Evolutionary conservation across 2,329 filamentous ascomycete species (phyloP).

Genomic region (Xylariales sp.): DNA sequence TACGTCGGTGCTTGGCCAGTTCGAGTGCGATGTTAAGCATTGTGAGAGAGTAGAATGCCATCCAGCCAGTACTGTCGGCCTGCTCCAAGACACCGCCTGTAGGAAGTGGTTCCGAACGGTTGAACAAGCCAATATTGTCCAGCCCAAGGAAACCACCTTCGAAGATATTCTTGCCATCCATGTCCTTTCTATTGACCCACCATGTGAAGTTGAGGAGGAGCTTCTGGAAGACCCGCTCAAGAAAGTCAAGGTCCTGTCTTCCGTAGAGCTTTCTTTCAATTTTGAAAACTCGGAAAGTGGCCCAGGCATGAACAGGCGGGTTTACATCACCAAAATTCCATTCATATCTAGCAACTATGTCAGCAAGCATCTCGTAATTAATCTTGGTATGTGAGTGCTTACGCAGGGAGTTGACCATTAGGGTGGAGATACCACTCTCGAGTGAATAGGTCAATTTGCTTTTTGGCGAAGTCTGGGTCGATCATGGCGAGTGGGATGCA

Average conservation of each 20-base stretch:
- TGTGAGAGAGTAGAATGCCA: constrained; percentile 94
- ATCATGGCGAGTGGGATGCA: constrained; percentile 96
- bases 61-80: constrained; percentile 97
- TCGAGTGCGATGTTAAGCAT: constrained; percentile 98
- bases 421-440: constrained; percentile 99
- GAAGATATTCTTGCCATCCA: constrained; percentile 93
- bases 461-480: constrained; percentile 96
- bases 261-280: constrained; percentile 98
- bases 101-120: constrained; percentile 89
- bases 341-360: constrained; percentile 54
- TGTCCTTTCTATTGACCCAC: constrained; percentile 98
- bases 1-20: constrained; percentile 89
- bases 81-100: constrained; percentile 93
- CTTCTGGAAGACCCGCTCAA: constrained; percentile 96
- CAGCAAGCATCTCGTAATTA: constrained; percentile 7
- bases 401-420: constrained; percentile 89
- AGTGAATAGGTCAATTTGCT: constrained; percentile 92
- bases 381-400: constrained; percentile 32
- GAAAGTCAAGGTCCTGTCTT: constrained; percentile 87
- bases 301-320: constrained; percentile 93
- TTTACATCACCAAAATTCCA: constrained; percentile 99
- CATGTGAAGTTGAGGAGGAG: constrained; percentile 94
- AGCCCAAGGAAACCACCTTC: constrained; percentile 93
- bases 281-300: constrained; percentile 93
- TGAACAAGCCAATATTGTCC: constrained; percentile 97